These are phyloP conservation scores for Calamus simplicifolius DNA, from an alignment of 176 grass and related monocot genomes.

Conservation along the genomic window DNA sequence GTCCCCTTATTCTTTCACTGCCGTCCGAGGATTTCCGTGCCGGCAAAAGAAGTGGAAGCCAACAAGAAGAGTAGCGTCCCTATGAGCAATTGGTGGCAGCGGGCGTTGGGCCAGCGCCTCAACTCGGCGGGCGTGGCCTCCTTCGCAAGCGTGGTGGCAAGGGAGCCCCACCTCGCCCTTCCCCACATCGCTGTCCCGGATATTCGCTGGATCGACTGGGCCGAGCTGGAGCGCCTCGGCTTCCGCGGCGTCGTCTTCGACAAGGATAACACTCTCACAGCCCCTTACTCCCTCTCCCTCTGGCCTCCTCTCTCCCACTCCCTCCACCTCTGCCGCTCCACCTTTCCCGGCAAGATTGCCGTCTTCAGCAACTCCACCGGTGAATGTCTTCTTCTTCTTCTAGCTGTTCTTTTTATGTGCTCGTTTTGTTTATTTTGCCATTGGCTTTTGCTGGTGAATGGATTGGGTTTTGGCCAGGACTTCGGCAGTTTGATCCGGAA, in stretches of 20 bases:
- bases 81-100: conserved; percentile 38
- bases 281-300: conserved; percentile 57
- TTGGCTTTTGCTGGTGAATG: background rate
- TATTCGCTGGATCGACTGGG: conserved; percentile 80
- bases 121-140: conserved; percentile 51
- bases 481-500: conserved; percentile 80
- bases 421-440: conserved; percentile 5
- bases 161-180: conserved; percentile 63
- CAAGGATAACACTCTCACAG: conserved; percentile 98
- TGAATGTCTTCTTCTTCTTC: conserved; percentile 3
- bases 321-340: conserved; percentile 48
- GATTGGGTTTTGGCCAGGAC: conserved; percentile 25
- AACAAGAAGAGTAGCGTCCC: too few relatives aligned
- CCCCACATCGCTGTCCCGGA: conserved; percentile 69
- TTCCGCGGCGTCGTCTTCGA: conserved; percentile 93
- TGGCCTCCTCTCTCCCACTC: conserved; percentile 57
- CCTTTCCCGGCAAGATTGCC: conserved; percentile 65
- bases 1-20: too few relatives aligned
- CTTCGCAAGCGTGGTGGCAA: conserved; percentile 34
- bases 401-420: conserved; percentile 13
- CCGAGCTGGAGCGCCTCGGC: conserved; percentile 62
- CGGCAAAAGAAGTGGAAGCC: too few relatives aligned
- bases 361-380: conserved; percentile 94
- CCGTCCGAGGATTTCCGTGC: too few relatives aligned
- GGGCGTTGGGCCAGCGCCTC: conserved; percentile 68